Base-by-base conservation (phyloP, 768 basidiomycete genomes). In the Coprinopsis strossmayeri region DNA sequence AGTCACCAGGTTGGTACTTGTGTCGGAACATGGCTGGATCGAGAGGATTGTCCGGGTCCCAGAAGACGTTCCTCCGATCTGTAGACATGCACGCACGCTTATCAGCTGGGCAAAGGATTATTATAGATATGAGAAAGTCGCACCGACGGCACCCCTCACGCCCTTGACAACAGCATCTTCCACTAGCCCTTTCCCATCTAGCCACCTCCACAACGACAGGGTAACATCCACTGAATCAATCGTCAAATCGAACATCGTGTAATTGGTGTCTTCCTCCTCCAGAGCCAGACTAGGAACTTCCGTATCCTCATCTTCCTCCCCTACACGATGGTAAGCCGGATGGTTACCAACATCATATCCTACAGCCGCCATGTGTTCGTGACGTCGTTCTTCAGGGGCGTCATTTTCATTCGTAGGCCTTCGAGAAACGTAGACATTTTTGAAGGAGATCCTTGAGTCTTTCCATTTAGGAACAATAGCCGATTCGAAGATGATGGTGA, bases 401-500 rank as follows among this genome's bases (percentile, higher is more conserved):
- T 53, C 46, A 7, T 58, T 25, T 3, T 57, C 53, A 9, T 62
- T 51, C 25, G 57, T 52, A 2, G 90, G 87, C 3, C 91, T 77
- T 9, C 91, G 83, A 20, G 92, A 94, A 39, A 99, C 74, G 58
- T 89, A 98, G 37, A 98, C 94, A 56, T 97, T 96, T 63, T 91
- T 91, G 77, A 99, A 95, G 0, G 93, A 93, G 46, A 99, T 85
- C 12, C 87, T 84, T 9, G 92, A 94, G 58, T 94, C 91, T 53
- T 91, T 89, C 92, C 94, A 96, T 63, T 91, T 93, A 2, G 96
- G 95, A 9, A 98, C 94, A 57, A 98, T 94, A 25, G 96, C 96
- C 3, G 90, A 92, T 65, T 99, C 96, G 63, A 97, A 97, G 46
- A 95, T 88, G 56, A 99, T 84, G 12, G 84, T 93, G 34, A 95